Conservation (phyloP, 352 stramenopile species). For the Thalassiosira sp. region DNA sequence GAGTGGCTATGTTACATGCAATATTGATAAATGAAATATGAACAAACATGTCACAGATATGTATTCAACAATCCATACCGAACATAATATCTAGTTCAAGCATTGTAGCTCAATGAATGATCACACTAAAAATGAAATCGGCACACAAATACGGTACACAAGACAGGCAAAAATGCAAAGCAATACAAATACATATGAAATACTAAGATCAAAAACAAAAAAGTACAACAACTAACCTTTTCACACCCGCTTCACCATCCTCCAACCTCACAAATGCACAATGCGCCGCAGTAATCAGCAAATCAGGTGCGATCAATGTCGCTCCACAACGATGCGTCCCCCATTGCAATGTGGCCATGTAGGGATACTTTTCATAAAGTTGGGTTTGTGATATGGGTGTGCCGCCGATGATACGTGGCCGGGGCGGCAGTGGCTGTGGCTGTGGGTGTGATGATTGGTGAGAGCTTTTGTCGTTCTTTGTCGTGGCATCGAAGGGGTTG, state of each 20-base stretch:
- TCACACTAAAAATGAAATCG: no score
- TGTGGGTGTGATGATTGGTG: background rate
- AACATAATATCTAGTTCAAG: no score
- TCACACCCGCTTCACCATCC: background rate
- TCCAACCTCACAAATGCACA: background rate
- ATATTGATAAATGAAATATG: background rate
- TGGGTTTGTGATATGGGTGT: background rate
- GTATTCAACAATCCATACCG: no score
- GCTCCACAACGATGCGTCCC: constrained; percentile 7
- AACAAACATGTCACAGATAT: background rate
- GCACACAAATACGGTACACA: no score
- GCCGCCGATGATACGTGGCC: constrained; percentile 30
- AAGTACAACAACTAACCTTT: background rate
- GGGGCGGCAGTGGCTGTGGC: no score
- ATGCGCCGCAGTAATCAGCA: constrained; percentile 10
- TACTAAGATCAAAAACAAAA: no score
- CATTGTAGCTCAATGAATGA: no score
- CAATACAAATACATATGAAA: no score
- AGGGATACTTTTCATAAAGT: constrained; percentile 7
- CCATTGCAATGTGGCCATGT: constrained; percentile 20
- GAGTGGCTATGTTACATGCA: background rate
- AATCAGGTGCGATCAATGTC: constrained; percentile 3
- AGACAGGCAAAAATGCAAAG: no score
- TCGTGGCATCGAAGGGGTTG: background rate
- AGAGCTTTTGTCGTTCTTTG: background rate